phyloP scores from a whole-genome alignment of 768 basidiomycete genomes.

The Roridomyces roridus region DNA sequence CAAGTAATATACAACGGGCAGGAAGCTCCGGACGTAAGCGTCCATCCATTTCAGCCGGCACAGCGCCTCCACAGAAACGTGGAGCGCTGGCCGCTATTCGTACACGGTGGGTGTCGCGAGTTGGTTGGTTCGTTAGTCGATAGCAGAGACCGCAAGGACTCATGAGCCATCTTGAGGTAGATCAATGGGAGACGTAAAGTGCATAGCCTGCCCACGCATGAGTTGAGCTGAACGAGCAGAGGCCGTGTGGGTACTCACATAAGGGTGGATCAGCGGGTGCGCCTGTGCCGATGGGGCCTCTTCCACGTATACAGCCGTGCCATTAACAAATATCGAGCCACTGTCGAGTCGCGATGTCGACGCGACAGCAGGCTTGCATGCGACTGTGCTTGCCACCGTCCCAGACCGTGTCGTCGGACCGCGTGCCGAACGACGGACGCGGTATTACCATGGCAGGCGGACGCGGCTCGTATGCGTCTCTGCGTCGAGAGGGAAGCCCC shows the following conservation, averaged over 20 bases:
- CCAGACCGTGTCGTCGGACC: slow-evolving; percentile 38
- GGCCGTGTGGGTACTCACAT: slow-evolving; percentile 36
- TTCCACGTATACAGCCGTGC: slow-evolving; percentile 19
- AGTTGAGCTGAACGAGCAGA: slow-evolving; percentile 5
- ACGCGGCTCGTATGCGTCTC: slow-evolving; percentile 5
- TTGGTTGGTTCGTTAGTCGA: not conserved
- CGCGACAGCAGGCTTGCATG: slow-evolving; percentile 17
- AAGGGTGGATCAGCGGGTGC: slow-evolving; percentile 46
- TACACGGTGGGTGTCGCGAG: too few relatives aligned
- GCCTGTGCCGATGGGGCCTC: slow-evolving; percentile 13
- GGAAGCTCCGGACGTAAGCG: too few relatives aligned
- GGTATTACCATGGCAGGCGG: not conserved
- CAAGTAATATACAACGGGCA: too few relatives aligned
- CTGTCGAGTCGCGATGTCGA: slow-evolving; percentile 20
- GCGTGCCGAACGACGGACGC: slow-evolving; percentile 33
- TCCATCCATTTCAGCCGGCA: too few relatives aligned
- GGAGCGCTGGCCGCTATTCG: too few relatives aligned
- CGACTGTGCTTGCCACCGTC: slow-evolving; percentile 29
- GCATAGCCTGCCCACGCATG: slow-evolving; percentile 39
- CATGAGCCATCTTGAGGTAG: slow-evolving; percentile 11
- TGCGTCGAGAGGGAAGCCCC: slow-evolving; percentile 17
- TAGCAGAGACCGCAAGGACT: not conserved
- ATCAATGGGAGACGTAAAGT: slow-evolving; percentile 52
- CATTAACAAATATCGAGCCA: slow-evolving; percentile 2
- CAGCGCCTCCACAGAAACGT: too few relatives aligned